A percentile compares a stretch with the other conserved stretches of the same genome.
phyloP scores from a whole-genome alignment of 2,329 filamentous ascomycete species.

The Aspergillus sp. region DNA sequence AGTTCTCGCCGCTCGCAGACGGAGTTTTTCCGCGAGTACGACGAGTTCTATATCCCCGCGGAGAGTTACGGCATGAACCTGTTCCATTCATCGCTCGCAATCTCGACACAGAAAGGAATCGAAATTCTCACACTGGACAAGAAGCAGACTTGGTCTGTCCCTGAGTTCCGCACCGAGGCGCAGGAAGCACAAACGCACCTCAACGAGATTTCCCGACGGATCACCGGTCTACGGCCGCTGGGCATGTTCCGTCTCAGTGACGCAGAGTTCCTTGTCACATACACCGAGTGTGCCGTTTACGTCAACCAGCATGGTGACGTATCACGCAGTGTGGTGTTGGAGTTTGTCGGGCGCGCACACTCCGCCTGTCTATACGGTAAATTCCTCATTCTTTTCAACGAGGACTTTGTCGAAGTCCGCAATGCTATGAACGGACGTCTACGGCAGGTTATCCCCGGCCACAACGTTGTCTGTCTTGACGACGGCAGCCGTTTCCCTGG shows the following conservation, averaged over 20 bases:
- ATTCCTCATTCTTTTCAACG: conserved; percentile 90
- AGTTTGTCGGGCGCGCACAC: conserved; percentile 93
- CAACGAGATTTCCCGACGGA: conserved; percentile 78
- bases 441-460: conserved; percentile 88
- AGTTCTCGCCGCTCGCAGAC: conserved; percentile 68
- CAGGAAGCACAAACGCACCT: conserved; percentile 62
- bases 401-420: conserved; percentile 93
- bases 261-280: conserved; percentile 88
- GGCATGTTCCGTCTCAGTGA: conserved; percentile 96
- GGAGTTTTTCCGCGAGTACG: conserved; percentile 96
- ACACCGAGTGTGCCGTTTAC: conserved; percentile 95
- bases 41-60: conserved; percentile 96
- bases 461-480: conserved; percentile 87
- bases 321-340: conserved; percentile 91
- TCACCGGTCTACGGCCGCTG: conserved; percentile 79
- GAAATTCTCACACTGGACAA: conserved; percentile 97
- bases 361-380: conserved; percentile 86
- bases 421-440: conserved; percentile 94
- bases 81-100: conserved; percentile 90
- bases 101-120: conserved; percentile 87
- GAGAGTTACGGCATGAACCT: conserved; percentile 95
- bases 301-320: conserved; percentile 98
- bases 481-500: conserved; percentile 58
- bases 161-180: conserved; percentile 68
- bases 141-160: conserved; percentile 92